Evolutionary conservation across 768 basidiomycete species (phyloP).

Genomic region (Lentinula lateritia): DNA sequence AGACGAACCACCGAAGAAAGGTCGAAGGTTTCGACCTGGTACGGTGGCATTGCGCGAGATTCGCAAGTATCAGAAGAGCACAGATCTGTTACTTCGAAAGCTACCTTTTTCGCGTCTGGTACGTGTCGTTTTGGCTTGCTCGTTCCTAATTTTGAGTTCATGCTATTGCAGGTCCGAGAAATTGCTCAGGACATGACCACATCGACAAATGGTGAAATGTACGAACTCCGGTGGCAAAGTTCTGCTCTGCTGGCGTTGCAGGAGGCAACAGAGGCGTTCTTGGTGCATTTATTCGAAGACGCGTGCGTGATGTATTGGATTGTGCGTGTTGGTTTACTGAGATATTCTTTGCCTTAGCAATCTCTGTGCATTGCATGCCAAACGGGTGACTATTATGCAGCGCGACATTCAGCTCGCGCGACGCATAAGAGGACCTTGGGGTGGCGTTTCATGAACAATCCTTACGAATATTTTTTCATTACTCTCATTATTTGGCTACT

Average conservation of each 20-base stretch:
- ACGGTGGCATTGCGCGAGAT: conserved; percentile 90
- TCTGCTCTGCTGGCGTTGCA: conserved; percentile 92
- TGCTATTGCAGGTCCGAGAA: conserved; percentile 78
- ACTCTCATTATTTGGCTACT: neutral
- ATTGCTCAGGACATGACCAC: conserved; percentile 90
- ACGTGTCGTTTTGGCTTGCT: conserved; percentile 23
- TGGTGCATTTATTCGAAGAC: conserved; percentile 97
- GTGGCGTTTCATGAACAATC: conserved; percentile 49
- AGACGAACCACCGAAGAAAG: conserved; percentile 32
- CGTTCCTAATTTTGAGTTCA: neutral
- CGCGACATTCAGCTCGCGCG: conserved; percentile 95
- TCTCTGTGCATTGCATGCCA: conserved; percentile 95
- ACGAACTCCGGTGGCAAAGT: conserved; percentile 87
- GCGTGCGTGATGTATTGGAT: conserved; percentile 59
- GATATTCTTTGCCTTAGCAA: conserved; percentile 48
- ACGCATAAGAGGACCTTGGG: conserved; percentile 89
- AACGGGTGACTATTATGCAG: conserved; percentile 97
- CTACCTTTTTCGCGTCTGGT: conserved; percentile 92
- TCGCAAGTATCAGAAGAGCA: conserved; percentile 90
- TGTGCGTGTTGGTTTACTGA: conserved; percentile 7
- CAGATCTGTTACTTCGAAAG: conserved; percentile 81
- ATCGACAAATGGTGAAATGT: conserved; percentile 56
- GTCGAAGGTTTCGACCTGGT: conserved; percentile 79
- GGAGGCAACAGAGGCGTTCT: conserved; percentile 92
- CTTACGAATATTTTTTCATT: neutral